Percentiles rank a stretch among this genome's conserved stretches.
Evolutionary conservation across 1,139 yeast species (phyloP).

Genomic region (Suhomyces choctaworum): DNA sequence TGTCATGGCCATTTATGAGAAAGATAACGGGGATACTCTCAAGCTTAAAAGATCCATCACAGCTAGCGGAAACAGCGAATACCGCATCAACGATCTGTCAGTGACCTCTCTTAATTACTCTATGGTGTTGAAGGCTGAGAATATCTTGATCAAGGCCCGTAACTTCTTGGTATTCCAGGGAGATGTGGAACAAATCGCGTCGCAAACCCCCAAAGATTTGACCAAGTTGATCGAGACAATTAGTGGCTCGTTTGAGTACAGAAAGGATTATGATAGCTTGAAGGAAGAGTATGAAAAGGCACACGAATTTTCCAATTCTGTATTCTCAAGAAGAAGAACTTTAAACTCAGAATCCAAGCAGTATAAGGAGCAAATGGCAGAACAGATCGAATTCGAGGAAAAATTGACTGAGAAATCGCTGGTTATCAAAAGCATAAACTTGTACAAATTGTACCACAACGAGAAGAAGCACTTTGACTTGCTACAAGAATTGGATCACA

Average conservation of each 20-base stretch:
- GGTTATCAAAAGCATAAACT: constrained; percentile 49
- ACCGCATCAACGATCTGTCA: constrained; percentile 60
- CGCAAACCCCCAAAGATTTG: constrained; percentile 78
- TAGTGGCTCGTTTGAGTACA: constrained; percentile 74
- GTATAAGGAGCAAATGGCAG: constrained; percentile 73
- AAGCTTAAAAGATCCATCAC: constrained; percentile 57
- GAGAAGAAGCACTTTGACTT: constrained; percentile 48
- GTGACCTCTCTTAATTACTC: constrained; percentile 70
- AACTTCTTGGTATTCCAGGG: constrained; percentile 96
- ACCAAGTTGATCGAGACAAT: constrained; percentile 76
- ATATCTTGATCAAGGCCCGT: constrained; percentile 83
- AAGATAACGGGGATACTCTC: constrained; percentile 54
- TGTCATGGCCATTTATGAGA: constrained; percentile 78
- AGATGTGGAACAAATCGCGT: constrained; percentile 91
- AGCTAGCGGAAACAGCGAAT: constrained; percentile 63
- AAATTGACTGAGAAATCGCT: constrained; percentile 51
- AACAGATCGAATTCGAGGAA: constrained; percentile 67
- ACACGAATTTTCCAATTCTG: constrained; percentile 62
- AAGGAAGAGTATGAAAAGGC: constrained; percentile 68
- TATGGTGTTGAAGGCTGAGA: constrained; percentile 68
- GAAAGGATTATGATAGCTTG: constrained; percentile 65
- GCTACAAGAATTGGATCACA: constrained; percentile 25
- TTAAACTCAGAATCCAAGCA: constrained; percentile 76
- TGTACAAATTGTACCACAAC: constrained; percentile 70
- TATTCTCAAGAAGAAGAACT: constrained; percentile 71